These are phyloP conservation scores for Akanthomyces muscarius DNA, from an alignment of 2,329 filamentous ascomycete genomes.

Conservation along the genomic window DNA sequence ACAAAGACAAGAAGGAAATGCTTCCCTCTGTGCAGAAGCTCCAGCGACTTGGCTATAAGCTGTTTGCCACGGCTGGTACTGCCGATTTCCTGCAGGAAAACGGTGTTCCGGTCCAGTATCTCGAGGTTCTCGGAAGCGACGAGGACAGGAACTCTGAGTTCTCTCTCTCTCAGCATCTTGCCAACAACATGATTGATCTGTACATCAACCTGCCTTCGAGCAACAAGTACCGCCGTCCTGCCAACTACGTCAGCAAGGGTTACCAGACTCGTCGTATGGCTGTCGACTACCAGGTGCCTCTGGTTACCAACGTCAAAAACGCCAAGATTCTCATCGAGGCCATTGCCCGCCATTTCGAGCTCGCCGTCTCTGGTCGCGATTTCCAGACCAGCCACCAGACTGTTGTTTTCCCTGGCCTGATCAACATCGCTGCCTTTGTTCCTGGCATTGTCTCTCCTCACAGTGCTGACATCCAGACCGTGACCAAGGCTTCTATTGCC, in stretches of 20 bases:
- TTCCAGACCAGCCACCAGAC: conserved; percentile 87
- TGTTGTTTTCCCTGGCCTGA: conserved; percentile 66
- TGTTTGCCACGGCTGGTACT: conserved; percentile 94
- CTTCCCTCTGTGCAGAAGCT: conserved; percentile 87
- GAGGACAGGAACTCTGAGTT: conserved; percentile 92
- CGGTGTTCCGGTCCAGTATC: conserved; percentile 84
- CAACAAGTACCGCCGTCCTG: conserved; percentile 93
- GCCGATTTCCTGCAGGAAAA: conserved; percentile 95
- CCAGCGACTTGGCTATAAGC: conserved; percentile 85
- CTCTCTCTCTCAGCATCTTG: conserved; percentile 91
- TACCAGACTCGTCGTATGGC: conserved; percentile 97
- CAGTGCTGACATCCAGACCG: conserved; percentile 63
- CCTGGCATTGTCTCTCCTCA: conserved; percentile 63
- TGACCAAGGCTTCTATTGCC: conserved; percentile 70
- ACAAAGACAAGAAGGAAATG: conserved; percentile 98
- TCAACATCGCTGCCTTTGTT: conserved; percentile 78
- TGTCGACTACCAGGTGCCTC: conserved; percentile 91
- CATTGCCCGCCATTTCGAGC: conserved; percentile 80
- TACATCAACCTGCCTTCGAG: conserved; percentile 99
- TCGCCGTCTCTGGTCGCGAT: conserved; percentile 79
- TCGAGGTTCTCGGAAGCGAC: conserved; percentile 78
- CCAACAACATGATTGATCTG: conserved; percentile 95
- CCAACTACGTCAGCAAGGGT: conserved; percentile 97
- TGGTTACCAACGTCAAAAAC: conserved; percentile 99
- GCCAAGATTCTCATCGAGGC: conserved; percentile 96